phyloP scores from a whole-genome alignment of 202 grass and related monocot species.

The Sporobolus alterniflorus region DNA sequence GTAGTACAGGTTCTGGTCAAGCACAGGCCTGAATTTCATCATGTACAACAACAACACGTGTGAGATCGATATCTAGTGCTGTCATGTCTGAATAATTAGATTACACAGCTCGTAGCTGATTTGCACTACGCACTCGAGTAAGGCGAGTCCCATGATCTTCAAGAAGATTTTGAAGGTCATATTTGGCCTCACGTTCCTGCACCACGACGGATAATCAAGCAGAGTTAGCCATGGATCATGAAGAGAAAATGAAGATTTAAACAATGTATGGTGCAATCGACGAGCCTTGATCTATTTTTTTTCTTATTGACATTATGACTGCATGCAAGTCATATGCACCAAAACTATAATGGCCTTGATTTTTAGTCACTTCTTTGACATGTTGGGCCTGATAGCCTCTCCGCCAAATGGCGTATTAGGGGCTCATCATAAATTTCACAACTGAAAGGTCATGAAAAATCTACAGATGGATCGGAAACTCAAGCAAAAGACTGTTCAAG shows the following conservation, averaged over 20 bases:
- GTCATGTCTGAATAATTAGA: neutral
- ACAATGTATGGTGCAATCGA: neutral
- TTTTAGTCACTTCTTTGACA: neutral
- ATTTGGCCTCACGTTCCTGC: conserved; percentile 60
- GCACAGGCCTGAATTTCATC: conserved; percentile 63
- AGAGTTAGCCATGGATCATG: neutral
- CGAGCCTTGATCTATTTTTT: neutral
- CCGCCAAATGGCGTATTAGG: neutral
- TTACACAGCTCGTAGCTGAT: too few relatives aligned
- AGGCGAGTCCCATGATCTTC: conserved; percentile 70
- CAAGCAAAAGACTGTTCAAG: neutral
- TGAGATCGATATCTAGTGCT: neutral
- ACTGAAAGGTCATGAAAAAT: neutral
- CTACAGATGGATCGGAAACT: neutral
- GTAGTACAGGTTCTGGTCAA: conserved; percentile 95
- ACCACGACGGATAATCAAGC: neutral
- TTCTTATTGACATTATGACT: neutral
- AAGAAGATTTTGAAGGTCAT: conserved; percentile 75
- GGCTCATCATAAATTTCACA: neutral
- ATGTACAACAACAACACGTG: neutral
- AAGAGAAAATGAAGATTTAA: neutral
- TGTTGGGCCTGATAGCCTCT: neutral
- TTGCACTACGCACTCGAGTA: conserved; percentile 65
- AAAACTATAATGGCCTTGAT: neutral
- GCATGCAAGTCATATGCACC: neutral